These are phyloP conservation scores for Camelina neglecta DNA, from an alignment of 345 rosid species.

Conservation along the genomic window DNA sequence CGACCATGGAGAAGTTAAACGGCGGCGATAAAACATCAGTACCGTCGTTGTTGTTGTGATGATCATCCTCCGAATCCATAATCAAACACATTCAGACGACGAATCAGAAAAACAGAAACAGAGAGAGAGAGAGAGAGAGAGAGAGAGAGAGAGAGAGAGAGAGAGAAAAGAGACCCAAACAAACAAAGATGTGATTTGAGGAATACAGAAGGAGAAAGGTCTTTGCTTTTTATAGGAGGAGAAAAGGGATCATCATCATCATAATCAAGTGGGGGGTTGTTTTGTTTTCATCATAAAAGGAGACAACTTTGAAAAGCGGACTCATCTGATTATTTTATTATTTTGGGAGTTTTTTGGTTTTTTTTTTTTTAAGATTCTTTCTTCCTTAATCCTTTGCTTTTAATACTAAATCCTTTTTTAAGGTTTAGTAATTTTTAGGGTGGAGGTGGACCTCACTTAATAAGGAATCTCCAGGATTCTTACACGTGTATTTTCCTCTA, in stretches of 20 bases:
- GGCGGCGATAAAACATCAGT: conserved; percentile 52
- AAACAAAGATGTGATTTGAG: conserved; percentile 12
- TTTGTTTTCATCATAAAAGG: conserved; percentile 21
- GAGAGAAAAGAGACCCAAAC: conserved; percentile 14
- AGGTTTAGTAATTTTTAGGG: not conserved
- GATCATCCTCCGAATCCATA: conserved; percentile 36
- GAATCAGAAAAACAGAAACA: conserved; percentile 2
- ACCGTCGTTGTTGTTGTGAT: conserved; percentile 20
- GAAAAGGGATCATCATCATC: conserved; percentile 1
- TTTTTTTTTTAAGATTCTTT: conserved; percentile 17
- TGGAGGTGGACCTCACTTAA: conserved; percentile 5
- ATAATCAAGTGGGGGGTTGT: conserved; percentile 23
- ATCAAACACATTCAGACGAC: conserved; percentile 46
- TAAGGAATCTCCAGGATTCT: conserved; percentile 21
- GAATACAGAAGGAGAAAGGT: not conserved
- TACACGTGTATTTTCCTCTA: conserved; percentile 30
- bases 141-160: not conserved
- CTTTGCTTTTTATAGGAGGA: conserved; percentile 2
- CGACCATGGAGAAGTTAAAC: conserved; percentile 80
- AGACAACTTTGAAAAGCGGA: conserved; percentile 38
- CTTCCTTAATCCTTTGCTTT: not conserved
- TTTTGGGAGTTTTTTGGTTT: not conserved
- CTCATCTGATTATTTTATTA: not conserved
- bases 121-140: not conserved
- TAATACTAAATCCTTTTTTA: not conserved